A percentile compares a stretch with the other conserved stretches of the same genome.
Evolutionary conservation across 495 filamentous ascomycete genomes (phyloP).

Genomic region (Pyronema omphalodes): DNA sequence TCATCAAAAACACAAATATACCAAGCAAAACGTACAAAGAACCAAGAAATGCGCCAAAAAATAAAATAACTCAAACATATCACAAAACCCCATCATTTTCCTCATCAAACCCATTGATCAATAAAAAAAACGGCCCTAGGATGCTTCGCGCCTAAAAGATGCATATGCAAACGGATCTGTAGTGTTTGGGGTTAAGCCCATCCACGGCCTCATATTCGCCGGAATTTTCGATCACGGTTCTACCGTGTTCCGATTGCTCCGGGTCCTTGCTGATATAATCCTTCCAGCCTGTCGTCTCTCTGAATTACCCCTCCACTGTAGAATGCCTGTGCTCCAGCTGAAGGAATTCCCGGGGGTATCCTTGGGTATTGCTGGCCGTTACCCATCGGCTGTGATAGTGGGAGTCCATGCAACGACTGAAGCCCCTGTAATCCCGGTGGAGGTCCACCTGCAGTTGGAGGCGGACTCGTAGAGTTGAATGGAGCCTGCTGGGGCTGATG

Average conservation of each 20-base stretch:
- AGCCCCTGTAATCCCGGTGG: neutral
- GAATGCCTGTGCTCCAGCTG: conserved; percentile 4
- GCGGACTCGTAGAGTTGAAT: neutral
- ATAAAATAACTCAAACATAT: conserved; percentile 16
- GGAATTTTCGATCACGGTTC: conserved; percentile 12
- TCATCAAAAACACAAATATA: neutral
- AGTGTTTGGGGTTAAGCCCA: too few species aligned
- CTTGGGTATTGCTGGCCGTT: neutral
- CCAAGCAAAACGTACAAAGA: neutral
- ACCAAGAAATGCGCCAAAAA: conserved; percentile 4
- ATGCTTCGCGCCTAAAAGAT: conserved; percentile 17
- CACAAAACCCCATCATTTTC: conserved; percentile 15
- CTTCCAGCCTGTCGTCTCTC: neutral
- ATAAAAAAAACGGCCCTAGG: conserved; percentile 15
- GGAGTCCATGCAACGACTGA: neutral
- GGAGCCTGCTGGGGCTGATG: neutral
- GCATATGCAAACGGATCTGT: conserved; percentile 5
- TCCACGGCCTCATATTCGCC: neutral
- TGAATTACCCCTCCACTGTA: neutral
- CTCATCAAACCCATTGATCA: conserved; percentile 12
- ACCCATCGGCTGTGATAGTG: neutral
- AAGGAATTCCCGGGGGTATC: conserved; percentile 7
- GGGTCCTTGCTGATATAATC: neutral
- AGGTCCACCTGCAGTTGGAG: neutral
- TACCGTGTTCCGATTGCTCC: conserved; percentile 3